Evolutionary conservation across 768 basidiomycete genomes (phyloP), one percentile per base, ranked within the genome.

Genomic region (Holtermannia corniformis): DNA sequence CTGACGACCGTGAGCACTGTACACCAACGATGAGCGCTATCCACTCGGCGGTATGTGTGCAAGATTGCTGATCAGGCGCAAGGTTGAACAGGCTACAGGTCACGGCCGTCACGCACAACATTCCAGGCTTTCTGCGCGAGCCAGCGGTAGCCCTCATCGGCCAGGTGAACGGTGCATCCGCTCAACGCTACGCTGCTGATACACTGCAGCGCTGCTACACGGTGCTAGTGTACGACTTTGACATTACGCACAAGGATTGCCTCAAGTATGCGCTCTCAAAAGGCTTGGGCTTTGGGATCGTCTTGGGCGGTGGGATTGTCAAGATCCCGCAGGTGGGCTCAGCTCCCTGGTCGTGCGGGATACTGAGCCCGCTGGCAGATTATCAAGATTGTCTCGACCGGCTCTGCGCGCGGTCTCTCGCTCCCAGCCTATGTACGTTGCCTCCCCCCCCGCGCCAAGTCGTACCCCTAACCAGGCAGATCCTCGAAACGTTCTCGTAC

Each of bases 251-350:
- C 71, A 76, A 82, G 7, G 76, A 84, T 54, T 99, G 95, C 73
- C 76, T 97, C 68, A 91, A 91, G 73, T 88, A 89, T 72, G 80
- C 88, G 0, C 70, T 95, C 49, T 95, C 91, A 2, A 97, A 97
- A 68, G 91, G 83, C 0, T 75, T 99, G 5, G 92, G 95, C 0
- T 74, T 99, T 14, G 93, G 85, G 0, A 92, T 97, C 47, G 91
- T 97, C 41, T 76, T 86, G 1, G 93, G 75, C 26, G 92, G 92
- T 0, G 83, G 85, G 2, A 87, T 99, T 57, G 86, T 99, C 82
- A 99, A 99, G 73, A 80, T 97, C 2, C 93, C 93, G 1, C 93
- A 97, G 69, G 76, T 95, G n/a, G 62, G 63, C 49, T 12, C 4
- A 42, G 21, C 23, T 42, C 20, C 19, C 11, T n/a, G 7, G 20